Evolutionary conservation across 371 early-diverging fungal species (phyloP), one percentile per base, ranked within the genome.

Genomic region (Mucor indicus): DNA sequence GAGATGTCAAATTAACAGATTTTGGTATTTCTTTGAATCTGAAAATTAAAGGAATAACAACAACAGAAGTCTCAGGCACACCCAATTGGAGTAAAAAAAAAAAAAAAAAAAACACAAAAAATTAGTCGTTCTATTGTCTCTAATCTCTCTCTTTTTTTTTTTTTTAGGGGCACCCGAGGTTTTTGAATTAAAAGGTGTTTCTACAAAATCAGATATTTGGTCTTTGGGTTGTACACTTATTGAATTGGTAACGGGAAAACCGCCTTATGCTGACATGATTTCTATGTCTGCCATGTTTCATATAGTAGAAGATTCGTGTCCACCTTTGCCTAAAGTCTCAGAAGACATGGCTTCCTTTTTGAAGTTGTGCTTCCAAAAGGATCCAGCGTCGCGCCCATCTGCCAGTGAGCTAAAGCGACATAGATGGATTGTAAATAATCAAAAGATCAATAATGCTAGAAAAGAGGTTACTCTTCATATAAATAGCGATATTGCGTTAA

Each of bases 111-210:
- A 27, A 11, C 5, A 27, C 5, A 27, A 27, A 27, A 27, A 27
- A 27, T 27, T 27, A n/a, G 29, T 27, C 29, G 29, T 27, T 11
- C 5, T 27, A 27, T 27, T n/a, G n/a, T n/a, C n/a, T n/a, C n/a
- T n/a, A n/a, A n/a, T n/a, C n/a, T n/a, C n/a, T n/a, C n/a, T n/a
- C n/a, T n/a, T n/a, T n/a, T n/a, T n/a, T n/a, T n/a, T n/a, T n/a
- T 29, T 47, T 42, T 19, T 55, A 89, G 89, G 96, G 96, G 95
- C 98, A n/a, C 98, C 98, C 6, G 98, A 97, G 67, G 90, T 96
- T 6, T 92, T 93, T 57, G 81, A 89, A 54, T 62, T 92, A 11
- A 83, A 86, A 39, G 91, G 92, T 1, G 82, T 90, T 2, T 81
- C 86, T 3, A 84, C 86, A 8, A 83, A 86, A 20, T 89, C 92